A percentile compares a stretch with the other conserved stretches of the same genome.
These are phyloP conservation scores for Penicillium antarcticum DNA, from an alignment of 495 filamentous ascomycete species.

Conservation along the genomic window DNA sequence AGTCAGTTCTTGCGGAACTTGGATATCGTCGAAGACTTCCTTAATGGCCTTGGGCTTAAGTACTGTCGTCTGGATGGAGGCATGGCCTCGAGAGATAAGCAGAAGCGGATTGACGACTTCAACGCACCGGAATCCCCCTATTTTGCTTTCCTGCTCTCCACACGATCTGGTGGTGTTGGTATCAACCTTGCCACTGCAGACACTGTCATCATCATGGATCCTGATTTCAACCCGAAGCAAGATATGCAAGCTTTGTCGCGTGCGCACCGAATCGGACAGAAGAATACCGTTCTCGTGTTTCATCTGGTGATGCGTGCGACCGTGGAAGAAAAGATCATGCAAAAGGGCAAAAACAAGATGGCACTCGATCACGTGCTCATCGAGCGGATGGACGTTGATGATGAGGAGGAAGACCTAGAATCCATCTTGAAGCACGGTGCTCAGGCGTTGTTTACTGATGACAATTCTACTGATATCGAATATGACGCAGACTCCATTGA, in stretches of 20 bases:
- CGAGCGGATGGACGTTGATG: conserved; percentile 78
- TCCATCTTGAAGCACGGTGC: conserved; percentile 88
- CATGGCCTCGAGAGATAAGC: conserved; percentile 77
- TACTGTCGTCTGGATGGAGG: conserved; percentile 85
- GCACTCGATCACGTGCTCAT: conserved; percentile 91
- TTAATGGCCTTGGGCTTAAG: conserved; percentile 63
- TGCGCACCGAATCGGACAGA: conserved; percentile 93
- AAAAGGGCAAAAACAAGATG: conserved; percentile 94
- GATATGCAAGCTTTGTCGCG: conserved; percentile 94
- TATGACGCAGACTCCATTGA: conserved; percentile 83
- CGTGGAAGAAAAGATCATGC: conserved; percentile 93
- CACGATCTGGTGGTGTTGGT: conserved; percentile 90
- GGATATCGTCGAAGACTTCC: conserved; percentile 87
- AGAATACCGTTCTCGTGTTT: conserved; percentile 92
- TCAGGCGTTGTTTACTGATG: conserved; percentile 77
- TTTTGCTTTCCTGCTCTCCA: conserved; percentile 90
- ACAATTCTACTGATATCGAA: conserved; percentile 58
- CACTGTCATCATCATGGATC: conserved; percentile 97
- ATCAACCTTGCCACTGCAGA: conserved; percentile 98
- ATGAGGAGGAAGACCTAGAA: conserved; percentile 76
- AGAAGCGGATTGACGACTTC: conserved; percentile 88
- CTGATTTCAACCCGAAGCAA: conserved; percentile 97
- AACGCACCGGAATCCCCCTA: conserved; percentile 79
- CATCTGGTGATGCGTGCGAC: conserved; percentile 86
- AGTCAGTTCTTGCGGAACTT: conserved; percentile 92